Percentiles rank a stretch among this genome's conserved stretches.
Evolutionary conservation across 371 early-diverging fungal genomes (phyloP).

Genomic region (Actinomortierella wolfii): DNA sequence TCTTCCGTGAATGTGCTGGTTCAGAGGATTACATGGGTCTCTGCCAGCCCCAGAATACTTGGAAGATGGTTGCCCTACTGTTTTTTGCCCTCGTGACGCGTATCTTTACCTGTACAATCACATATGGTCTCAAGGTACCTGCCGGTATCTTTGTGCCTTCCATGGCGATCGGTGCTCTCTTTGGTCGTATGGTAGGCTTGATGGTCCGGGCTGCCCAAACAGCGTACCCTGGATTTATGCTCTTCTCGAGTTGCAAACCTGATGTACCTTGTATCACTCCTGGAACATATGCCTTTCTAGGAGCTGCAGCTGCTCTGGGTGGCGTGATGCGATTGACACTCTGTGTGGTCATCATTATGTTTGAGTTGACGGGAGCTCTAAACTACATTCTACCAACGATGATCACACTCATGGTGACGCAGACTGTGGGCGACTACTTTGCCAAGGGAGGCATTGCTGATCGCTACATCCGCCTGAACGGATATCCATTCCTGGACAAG

Average conservation of each 20-base stretch:
- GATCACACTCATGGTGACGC: slow-evolving; percentile 90
- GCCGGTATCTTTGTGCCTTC: slow-evolving; percentile 93
- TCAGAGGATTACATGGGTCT: slow-evolving; percentile 64
- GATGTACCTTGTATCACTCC: slow-evolving; percentile 89
- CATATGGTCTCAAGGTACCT: slow-evolving; percentile 84
- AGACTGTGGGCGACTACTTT: slow-evolving; percentile 86
- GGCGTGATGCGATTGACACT: slow-evolving; percentile 78
- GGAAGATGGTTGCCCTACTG: slow-evolving; percentile 54
- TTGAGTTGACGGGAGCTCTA: slow-evolving; percentile 94
- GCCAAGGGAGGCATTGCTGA: slow-evolving; percentile 87
- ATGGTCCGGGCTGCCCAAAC: slow-evolving; percentile 73
- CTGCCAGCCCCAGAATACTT: slow-evolving; percentile 61
- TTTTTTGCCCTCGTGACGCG: slow-evolving; percentile 72
- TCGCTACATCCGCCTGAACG: slow-evolving; percentile 81
- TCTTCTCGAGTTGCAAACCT: slow-evolving; percentile 80
- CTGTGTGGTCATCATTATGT: slow-evolving; percentile 94
- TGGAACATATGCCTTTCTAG: slow-evolving; percentile 96
- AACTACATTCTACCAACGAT: slow-evolving; percentile 92
- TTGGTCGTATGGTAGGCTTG: slow-evolving; percentile 91
- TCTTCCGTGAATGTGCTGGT: slow-evolving; percentile 84
- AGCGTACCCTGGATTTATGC: slow-evolving; percentile 66
- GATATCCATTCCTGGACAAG: slow-evolving; percentile 88
- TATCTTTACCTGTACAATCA: slow-evolving; percentile 66
- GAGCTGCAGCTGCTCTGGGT: slow-evolving; percentile 91
- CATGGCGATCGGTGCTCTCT: slow-evolving; percentile 90